phyloP scores from a whole-genome alignment of 2,329 filamentous ascomycete genomes.

The Fusarium heterosporum region DNA sequence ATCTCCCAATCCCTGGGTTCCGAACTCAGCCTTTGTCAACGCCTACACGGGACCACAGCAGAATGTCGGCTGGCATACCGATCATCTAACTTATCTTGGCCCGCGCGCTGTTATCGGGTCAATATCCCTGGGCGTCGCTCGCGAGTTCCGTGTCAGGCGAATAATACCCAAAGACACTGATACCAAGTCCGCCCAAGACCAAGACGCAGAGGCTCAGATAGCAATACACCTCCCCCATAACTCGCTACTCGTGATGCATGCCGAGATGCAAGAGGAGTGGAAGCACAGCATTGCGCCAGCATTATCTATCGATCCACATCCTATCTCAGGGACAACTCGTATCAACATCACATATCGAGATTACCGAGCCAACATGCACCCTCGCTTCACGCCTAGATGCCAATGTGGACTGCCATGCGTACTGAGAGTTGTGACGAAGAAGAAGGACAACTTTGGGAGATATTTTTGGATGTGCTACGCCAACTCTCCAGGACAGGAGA shows the following conservation, averaged over 20 bases:
- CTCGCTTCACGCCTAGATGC: constrained; percentile 81
- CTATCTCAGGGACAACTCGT: constrained; percentile 79
- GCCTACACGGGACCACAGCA: constrained; percentile 87
- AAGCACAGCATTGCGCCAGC: constrained; percentile 88
- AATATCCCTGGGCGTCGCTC: constrained; percentile 88
- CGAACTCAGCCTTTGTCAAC: constrained; percentile 95
- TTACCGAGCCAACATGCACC: constrained; percentile 82
- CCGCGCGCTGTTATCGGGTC: constrained; percentile 90
- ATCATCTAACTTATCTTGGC: constrained; percentile 93
- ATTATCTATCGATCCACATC: constrained; percentile 83
- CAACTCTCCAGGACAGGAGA: constrained; percentile 74
- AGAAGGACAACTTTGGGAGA: constrained; percentile 78
- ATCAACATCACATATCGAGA: constrained; percentile 96
- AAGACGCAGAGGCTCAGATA: constrained; percentile 84
- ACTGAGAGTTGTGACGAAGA: constrained; percentile 82
- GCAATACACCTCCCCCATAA: constrained; percentile 95
- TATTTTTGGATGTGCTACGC: constrained; percentile 97
- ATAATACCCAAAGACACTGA: constrained; percentile 71
- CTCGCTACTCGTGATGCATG: constrained; percentile 93
- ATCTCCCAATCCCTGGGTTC: constrained; percentile 77
- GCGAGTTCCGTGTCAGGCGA: constrained; percentile 89
- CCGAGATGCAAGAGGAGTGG: constrained; percentile 97
- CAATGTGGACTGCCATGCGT: constrained; percentile 75
- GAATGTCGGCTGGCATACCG: constrained; percentile 91
- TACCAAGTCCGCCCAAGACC: constrained; percentile 55